Evolutionary conservation across 345 rosid species (phyloP).

Genomic region (Turnera subulata): DNA sequence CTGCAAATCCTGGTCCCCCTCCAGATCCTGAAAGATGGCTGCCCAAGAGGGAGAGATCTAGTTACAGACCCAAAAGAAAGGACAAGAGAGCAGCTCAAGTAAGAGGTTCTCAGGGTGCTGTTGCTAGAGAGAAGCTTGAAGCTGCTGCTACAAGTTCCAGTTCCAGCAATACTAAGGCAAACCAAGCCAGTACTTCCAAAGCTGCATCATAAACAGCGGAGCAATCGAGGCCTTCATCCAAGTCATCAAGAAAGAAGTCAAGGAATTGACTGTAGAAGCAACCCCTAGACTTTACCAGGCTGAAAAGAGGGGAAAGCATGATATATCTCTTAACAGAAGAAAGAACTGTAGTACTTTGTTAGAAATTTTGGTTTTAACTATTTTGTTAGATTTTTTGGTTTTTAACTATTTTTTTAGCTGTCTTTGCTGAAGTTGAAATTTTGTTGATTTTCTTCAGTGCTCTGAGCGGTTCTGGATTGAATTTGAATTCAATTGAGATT

Average conservation of each 20-base stretch:
- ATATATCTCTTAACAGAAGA: no score
- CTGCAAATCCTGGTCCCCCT: slow-evolving; percentile 92
- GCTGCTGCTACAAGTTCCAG: slow-evolving; percentile 30
- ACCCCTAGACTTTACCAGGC: no score
- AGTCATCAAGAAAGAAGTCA: slow-evolving; percentile 86
- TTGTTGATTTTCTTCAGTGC: no score
- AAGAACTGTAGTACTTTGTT: no score
- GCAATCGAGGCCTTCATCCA: slow-evolving; percentile 62
- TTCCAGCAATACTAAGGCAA: slow-evolving; percentile 13
- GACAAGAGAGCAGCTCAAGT: slow-evolving; percentile 95
- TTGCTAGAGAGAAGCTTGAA: slow-evolving; percentile 71
- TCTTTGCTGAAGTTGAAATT: no score
- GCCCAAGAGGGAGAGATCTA: slow-evolving; percentile 90
- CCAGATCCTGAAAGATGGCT: slow-evolving; percentile 99
- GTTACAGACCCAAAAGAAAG: slow-evolving; percentile 87
- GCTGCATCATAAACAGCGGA: slow-evolving; percentile 37
- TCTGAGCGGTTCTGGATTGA: no score
- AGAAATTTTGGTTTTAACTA: no score
- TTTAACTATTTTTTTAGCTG: no score
- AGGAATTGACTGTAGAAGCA: no score
- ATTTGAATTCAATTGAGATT: no score
- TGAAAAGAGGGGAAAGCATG: no score
- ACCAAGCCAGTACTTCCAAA: slow-evolving; percentile 37
- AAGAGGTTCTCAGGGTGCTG: slow-evolving; percentile 93
- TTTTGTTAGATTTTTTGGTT: no score